Evolutionary conservation across 192 early-diverging fungal species (phyloP).

Genomic region (Coemansia sp.): DNA sequence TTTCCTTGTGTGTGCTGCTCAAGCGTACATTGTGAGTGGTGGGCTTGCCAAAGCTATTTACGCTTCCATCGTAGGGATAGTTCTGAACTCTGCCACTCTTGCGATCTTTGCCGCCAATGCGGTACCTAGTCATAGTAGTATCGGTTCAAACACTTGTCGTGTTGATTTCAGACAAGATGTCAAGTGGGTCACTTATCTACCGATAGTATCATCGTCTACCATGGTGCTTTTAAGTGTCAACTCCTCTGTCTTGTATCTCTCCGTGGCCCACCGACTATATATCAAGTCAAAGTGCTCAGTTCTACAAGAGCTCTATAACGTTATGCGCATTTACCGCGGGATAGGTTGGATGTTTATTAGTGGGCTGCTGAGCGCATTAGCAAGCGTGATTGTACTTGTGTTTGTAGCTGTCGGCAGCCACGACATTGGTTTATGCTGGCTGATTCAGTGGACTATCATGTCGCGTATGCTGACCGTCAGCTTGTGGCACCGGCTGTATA

Average conservation of each 20-base stretch:
- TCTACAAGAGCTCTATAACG: slow-evolving; percentile 10
- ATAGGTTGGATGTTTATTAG: slow-evolving; percentile 19
- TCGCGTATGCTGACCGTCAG: slow-evolving; percentile 19
- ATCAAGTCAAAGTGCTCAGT: neutral
- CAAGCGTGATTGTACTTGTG: slow-evolving; percentile 1
- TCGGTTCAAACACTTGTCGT: neutral
- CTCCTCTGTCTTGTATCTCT: neutral
- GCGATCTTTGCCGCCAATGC: neutral
- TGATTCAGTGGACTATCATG: slow-evolving; percentile 23
- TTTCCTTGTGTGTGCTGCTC: slow-evolving; percentile 19
- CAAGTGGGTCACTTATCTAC: neutral
- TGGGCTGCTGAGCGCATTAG: neutral
- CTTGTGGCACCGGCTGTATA: slow-evolving; percentile 15
- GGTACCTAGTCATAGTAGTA: neutral
- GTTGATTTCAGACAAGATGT: neutral
- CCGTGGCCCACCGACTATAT: neutral
- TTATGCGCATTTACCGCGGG: slow-evolving; percentile 25
- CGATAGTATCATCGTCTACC: neutral
- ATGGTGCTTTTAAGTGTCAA: neutral
- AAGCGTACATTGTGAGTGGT: slow-evolving; percentile 26
- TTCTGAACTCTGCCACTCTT: neutral
- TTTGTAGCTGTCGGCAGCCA: slow-evolving; percentile 7
- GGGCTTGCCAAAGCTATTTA: slow-evolving; percentile 32
- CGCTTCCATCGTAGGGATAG: neutral
- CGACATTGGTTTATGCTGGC: slow-evolving; percentile 11